phyloP scores from a whole-genome alignment of 2,329 filamentous ascomycete genomes.

The Emergomyces pasteurianus region DNA sequence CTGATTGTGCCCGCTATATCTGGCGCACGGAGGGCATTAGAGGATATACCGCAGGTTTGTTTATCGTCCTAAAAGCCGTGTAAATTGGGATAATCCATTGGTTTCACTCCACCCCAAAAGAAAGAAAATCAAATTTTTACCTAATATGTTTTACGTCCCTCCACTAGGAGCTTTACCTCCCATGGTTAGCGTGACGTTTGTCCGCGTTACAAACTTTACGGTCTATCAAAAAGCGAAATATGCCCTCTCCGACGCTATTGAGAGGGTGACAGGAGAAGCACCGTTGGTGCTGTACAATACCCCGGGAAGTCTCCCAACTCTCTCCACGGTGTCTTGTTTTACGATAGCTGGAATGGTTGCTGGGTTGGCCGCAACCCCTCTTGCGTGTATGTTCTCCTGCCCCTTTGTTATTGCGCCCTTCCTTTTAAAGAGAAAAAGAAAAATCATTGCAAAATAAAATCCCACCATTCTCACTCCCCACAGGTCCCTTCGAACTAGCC shows the following conservation, averaged over 20 bases:
- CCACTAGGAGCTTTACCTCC: slow-evolving; percentile 32
- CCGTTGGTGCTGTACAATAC: slow-evolving; percentile 31
- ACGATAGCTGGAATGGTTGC: slow-evolving; percentile 31
- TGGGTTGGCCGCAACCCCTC: slow-evolving; percentile 29
- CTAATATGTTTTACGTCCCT: not conserved
- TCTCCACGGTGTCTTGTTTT: slow-evolving; percentile 32
- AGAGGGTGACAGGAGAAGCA: slow-evolving; percentile 29
- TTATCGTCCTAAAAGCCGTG: not conserved
- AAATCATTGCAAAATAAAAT: too few relatives aligned
- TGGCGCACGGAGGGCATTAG: slow-evolving; percentile 36
- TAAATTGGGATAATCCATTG: not conserved
- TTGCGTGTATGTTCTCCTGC: slow-evolving; percentile 29
- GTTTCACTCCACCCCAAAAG: slow-evolving; percentile 1
- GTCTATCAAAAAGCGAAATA: slow-evolving; percentile 34
- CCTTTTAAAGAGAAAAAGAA: not conserved
- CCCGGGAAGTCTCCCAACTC: slow-evolving; percentile 30
- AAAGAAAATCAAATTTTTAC: not conserved
- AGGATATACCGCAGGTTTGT: slow-evolving; percentile 36
- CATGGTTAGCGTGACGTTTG: slow-evolving; percentile 33
- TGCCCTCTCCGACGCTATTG: slow-evolving; percentile 27
- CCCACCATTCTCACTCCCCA: not conserved
- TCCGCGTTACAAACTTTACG: slow-evolving; percentile 36
- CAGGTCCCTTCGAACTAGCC: slow-evolving; percentile 37
- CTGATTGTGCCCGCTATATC: slow-evolving; percentile 33
- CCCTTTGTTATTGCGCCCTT: not conserved